These are phyloP conservation scores for Russula abietina DNA, from an alignment of 768 basidiomycete genomes.

Conservation along the genomic window DNA sequence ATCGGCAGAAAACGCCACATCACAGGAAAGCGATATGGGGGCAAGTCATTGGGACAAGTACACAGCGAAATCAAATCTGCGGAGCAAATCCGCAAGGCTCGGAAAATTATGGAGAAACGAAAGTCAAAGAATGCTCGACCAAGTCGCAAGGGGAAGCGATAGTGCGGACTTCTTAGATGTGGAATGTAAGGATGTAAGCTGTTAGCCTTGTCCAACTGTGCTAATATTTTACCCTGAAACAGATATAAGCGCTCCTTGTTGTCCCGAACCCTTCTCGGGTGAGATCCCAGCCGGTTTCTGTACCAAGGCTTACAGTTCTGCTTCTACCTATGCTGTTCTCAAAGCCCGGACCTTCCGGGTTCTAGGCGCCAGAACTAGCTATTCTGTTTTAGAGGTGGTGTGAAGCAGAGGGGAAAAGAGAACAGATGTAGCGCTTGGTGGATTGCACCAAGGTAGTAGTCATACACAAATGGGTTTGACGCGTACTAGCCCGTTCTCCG, in stretches of 20 bases:
- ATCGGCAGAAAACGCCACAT: background rate
- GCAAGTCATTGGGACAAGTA: slow-evolving; percentile 56
- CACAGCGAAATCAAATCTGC: slow-evolving; percentile 81
- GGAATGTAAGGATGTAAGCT: background rate
- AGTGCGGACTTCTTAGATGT: background rate
- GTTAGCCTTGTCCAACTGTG: background rate
- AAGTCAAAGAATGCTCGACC: slow-evolving; percentile 81
- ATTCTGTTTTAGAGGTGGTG: background rate
- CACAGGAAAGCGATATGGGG: slow-evolving; percentile 42
- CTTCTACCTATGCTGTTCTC: background rate
- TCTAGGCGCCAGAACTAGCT: background rate
- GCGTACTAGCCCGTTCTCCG: background rate
- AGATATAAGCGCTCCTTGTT: background rate
- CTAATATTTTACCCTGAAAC: background rate
- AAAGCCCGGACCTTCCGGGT: background rate
- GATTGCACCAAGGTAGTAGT: background rate
- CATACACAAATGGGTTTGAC: background rate
- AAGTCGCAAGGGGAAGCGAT: slow-evolving; percentile 37
- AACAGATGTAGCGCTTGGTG: slow-evolving; percentile 4
- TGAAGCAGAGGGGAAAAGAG: background rate
- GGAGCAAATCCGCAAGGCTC: slow-evolving; percentile 78
- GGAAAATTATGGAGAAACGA: slow-evolving; percentile 58
- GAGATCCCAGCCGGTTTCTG: background rate
- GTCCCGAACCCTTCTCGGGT: background rate
- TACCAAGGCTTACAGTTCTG: slow-evolving; percentile 3